Conservation (phyloP, 176 grass and related monocot genomes). For the Musa acuminata region DNA sequence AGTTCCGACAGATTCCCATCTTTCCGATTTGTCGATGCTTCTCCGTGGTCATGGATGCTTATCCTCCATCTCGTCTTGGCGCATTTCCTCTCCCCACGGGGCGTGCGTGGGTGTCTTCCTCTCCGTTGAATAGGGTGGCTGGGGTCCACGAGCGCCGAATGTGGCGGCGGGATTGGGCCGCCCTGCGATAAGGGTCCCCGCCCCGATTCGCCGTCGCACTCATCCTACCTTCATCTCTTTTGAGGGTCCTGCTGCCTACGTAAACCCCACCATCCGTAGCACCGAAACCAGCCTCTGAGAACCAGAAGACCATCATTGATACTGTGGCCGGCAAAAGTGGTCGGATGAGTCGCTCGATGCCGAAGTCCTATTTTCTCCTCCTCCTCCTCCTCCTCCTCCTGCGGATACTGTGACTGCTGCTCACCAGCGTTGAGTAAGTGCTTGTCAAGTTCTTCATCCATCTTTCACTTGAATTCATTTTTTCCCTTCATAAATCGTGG, state of each 20-base stretch:
- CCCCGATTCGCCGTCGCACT: not conserved
- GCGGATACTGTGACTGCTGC: not conserved
- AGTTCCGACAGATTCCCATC: too few relatives aligned
- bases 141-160: conserved; percentile 21
- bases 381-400: too few relatives aligned
- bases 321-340: not conserved
- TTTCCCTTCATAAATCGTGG: not conserved
- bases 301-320: not conserved
- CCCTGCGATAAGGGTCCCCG: conserved; percentile 24
- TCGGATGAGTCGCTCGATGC: not conserved
- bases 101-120: not conserved
- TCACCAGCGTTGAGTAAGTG: not conserved
- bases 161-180: conserved; percentile 16
- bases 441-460: not conserved
- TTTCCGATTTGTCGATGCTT: too few relatives aligned
- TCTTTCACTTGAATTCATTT: not conserved
- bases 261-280: not conserved
- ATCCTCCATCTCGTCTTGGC: too few relatives aligned
- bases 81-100: too few relatives aligned
- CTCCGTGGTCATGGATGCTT: too few relatives aligned
- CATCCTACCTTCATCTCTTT: not conserved
- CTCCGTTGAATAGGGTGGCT: not conserved
- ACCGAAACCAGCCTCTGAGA: not conserved
- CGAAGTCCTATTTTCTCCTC: not conserved
- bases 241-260: not conserved